Conservation (phyloP, 2,329 filamentous ascomycete genomes). For the Massarina eburnea region DNA sequence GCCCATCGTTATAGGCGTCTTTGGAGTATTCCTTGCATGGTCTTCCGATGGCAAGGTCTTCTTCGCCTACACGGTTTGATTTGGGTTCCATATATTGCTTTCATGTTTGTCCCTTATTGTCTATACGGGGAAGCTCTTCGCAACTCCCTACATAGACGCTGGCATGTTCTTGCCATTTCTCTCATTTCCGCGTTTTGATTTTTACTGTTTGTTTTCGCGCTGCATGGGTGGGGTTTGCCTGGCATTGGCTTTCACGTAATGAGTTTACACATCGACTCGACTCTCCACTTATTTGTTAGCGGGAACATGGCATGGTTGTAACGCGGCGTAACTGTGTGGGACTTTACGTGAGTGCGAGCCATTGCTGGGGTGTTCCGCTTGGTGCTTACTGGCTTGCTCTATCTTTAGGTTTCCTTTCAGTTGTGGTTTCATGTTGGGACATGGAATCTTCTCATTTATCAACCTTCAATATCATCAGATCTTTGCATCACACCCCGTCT, state of each 20-base stretch:
- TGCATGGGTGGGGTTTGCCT: conserved; percentile 8
- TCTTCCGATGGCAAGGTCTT: conserved; percentile 5
- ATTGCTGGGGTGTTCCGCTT: not conserved
- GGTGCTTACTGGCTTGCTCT: not conserved
- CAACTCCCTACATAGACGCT: conserved; percentile 3
- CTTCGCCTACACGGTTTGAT: conserved; percentile 2
- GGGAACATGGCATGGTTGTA: conserved; percentile 4
- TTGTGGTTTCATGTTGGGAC: not conserved
- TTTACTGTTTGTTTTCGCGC: conserved; percentile 5
- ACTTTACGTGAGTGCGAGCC: conserved; percentile 1
- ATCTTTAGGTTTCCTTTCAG: not conserved
- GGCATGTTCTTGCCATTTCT: conserved; percentile 3
- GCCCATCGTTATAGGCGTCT: conserved; percentile 20
- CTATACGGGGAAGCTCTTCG: conserved; percentile 3
- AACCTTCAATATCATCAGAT: not conserved
- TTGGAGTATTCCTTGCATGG: conserved; percentile 15
- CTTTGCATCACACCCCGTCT: not conserved
- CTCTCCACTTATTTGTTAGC: conserved; percentile 9
- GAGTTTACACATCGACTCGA: conserved; percentile 14
- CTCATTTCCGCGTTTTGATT: conserved; percentile 5
- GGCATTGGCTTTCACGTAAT: conserved; percentile 3
- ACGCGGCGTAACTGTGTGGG: conserved; percentile 8
- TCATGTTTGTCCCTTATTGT: conserved; percentile 5
- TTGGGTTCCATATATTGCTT: conserved; percentile 5
- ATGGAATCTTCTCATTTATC: conserved; percentile 1